Evolutionary conservation across 73 alveolate genomes (phyloP).

Genomic region (Tetrahymena thermophila): DNA sequence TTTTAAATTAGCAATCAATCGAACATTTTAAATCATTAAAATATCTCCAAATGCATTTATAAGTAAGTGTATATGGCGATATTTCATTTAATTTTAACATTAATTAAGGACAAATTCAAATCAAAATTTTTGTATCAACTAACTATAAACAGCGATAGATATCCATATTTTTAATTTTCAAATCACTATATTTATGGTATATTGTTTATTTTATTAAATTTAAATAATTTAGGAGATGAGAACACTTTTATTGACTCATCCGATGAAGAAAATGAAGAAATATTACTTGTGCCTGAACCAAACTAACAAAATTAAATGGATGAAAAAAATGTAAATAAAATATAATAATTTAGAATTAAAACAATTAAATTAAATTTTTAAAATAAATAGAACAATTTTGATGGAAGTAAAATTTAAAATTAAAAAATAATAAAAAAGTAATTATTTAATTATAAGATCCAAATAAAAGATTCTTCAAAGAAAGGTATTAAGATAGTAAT

Average conservation of each 20-base stretch:
- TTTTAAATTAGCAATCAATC: too few species aligned
- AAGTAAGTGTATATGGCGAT: too few species aligned
- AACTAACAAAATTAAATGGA: not conserved
- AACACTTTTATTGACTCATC: not conserved
- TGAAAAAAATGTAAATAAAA: not conserved
- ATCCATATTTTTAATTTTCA: too few species aligned
- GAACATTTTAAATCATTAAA: too few species aligned
- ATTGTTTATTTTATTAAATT: too few species aligned
- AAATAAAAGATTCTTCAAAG: not conserved
- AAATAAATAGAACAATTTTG: not conserved
- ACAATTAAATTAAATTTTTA: not conserved
- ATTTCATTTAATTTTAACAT: too few species aligned
- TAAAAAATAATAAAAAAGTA: too few species aligned
- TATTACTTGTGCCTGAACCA: not conserved
- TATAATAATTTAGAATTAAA: not conserved
- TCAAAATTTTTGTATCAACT: too few species aligned
- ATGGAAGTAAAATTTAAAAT: not conserved
- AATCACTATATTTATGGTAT: too few species aligned
- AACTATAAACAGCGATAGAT: too few species aligned
- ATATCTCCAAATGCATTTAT: too few species aligned
- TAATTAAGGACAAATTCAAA: too few species aligned
- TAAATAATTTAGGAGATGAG: not conserved
- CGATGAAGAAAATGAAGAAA: not conserved
- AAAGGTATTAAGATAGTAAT: not conserved
- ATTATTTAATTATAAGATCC: not conserved